These are phyloP conservation scores for Sphenostylis stenocarpa DNA, from an alignment of 306 rosid genomes.

Conservation along the genomic window DNA sequence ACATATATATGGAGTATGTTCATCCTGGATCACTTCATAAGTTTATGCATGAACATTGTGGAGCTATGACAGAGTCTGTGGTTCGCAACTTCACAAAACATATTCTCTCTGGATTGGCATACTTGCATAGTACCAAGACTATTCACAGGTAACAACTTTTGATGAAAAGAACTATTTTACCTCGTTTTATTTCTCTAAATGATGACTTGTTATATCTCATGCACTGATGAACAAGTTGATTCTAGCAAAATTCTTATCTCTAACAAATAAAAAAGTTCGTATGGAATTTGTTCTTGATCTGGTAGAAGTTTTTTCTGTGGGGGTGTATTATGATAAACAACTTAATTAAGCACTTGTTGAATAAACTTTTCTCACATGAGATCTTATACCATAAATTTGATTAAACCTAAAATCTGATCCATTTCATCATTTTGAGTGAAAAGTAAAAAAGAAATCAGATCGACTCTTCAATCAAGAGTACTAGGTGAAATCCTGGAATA, in stretches of 20 bases:
- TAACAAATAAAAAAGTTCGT: not conserved
- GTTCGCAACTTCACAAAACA: slow-evolving; percentile 87
- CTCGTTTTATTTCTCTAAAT: slow-evolving; percentile 3
- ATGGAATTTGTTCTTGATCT: slow-evolving; percentile 7
- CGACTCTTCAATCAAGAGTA: too few species aligned
- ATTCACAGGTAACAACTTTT: slow-evolving; percentile 75
- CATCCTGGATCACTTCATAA: slow-evolving; percentile 84
- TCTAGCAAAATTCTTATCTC: not conserved
- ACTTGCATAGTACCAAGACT: slow-evolving; percentile 69
- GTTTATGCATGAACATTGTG: slow-evolving; percentile 69
- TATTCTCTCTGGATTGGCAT: slow-evolving; percentile 81
- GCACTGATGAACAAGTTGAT: slow-evolving; percentile 20
- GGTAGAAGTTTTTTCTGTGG: slow-evolving; percentile 14
- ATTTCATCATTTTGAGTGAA: too few species aligned
- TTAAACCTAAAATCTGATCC: too few species aligned
- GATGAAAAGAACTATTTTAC: slow-evolving; percentile 11
- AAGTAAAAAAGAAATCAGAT: too few species aligned
- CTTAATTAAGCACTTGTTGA: not conserved
- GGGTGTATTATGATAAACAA: not conserved
- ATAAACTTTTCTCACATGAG: not conserved
- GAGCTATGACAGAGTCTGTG: slow-evolving; percentile 78
- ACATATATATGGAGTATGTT: slow-evolving; percentile 88
- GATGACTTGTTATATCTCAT: slow-evolving; percentile 2
- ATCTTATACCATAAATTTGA: not conserved
- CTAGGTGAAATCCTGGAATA: too few species aligned